Evolutionary conservation across 2,329 filamentous ascomycete genomes (phyloP).

Genomic region (Rhynchosporium graminicola): DNA sequence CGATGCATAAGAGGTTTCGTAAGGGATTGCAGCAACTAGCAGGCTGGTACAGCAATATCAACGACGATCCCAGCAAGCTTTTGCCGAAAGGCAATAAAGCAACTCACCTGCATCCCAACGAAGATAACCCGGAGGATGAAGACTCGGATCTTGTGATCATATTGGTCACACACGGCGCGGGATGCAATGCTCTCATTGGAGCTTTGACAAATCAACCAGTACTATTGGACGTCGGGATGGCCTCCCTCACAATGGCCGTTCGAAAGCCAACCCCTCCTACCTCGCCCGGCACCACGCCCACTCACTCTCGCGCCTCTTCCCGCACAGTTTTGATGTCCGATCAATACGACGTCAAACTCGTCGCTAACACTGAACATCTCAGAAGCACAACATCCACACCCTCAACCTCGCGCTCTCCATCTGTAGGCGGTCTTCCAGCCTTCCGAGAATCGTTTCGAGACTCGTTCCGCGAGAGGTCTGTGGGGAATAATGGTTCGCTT

Average conservation of each 20-base stretch:
- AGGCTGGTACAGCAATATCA: constrained; percentile 73
- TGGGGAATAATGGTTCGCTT: constrained; percentile 27
- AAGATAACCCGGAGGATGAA: constrained; percentile 55
- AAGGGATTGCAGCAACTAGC: constrained; percentile 76
- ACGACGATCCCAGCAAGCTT: constrained; percentile 53
- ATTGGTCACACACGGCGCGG: constrained; percentile 90
- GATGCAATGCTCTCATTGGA: constrained; percentile 92
- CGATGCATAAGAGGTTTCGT: constrained; percentile 90
- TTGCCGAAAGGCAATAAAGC: constrained; percentile 47
- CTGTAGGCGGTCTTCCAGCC: constrained; percentile 32
- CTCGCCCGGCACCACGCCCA: constrained; percentile 28
- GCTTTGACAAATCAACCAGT: constrained; percentile 90
- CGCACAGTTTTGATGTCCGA: constrained; percentile 53
- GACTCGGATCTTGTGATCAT: constrained; percentile 77
- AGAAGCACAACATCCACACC: constrained; percentile 45
- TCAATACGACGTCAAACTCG: constrained; percentile 71
- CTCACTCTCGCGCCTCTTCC: constrained; percentile 43
- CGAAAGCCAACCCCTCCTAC: constrained; percentile 48
- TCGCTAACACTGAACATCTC: constrained; percentile 76
- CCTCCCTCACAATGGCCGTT: constrained; percentile 86
- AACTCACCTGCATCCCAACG: constrained; percentile 40
- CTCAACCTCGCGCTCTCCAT: constrained; percentile 43
- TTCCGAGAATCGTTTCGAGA: constrained; percentile 40
- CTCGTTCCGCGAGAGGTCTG: constrained; percentile 22
- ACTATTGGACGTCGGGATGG: constrained; percentile 84